These are phyloP conservation scores for Sanghuangporus weigelae DNA, from an alignment of 1,284 basidiomycete species.

Conservation along the genomic window DNA sequence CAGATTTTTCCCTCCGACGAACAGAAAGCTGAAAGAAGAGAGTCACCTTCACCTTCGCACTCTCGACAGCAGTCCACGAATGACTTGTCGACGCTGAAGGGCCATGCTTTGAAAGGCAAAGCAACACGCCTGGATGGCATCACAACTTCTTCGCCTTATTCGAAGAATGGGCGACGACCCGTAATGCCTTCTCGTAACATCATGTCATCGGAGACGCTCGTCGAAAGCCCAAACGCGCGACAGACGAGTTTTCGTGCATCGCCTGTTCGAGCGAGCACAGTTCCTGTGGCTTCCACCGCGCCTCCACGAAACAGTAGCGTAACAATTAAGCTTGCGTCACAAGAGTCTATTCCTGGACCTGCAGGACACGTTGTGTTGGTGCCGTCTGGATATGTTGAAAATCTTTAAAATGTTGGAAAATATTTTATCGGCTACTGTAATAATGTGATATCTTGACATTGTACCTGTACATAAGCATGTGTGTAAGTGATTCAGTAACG, in stretches of 20 bases:
- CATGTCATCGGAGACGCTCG: constrained; percentile 5
- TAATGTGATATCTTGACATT: too few species aligned
- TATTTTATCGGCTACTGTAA: too few species aligned
- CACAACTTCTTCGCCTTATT: neutral
- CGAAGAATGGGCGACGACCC: neutral
- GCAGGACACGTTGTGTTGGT: neutral
- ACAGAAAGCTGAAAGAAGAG: neutral
- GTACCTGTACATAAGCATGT: too few species aligned
- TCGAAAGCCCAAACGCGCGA: neutral
- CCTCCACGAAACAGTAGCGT: neutral
- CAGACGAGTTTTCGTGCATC: neutral
- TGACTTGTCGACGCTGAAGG: neutral
- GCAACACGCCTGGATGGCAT: neutral
- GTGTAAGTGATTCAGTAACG: too few species aligned
- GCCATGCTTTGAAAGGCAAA: neutral
- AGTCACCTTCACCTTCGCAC: neutral
- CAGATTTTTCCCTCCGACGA: neutral
- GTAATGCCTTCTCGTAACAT: neutral
- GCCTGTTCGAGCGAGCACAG: neutral
- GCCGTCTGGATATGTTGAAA: too few species aligned
- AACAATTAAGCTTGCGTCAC: neutral
- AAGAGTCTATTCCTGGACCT: neutral
- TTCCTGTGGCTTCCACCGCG: neutral
- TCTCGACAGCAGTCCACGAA: neutral
- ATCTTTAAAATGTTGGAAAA: too few species aligned